Percentiles rank a stretch among this genome's conserved stretches.
phyloP scores from a whole-genome alignment of 1,284 basidiomycete genomes.

The Tilletia caries region DNA sequence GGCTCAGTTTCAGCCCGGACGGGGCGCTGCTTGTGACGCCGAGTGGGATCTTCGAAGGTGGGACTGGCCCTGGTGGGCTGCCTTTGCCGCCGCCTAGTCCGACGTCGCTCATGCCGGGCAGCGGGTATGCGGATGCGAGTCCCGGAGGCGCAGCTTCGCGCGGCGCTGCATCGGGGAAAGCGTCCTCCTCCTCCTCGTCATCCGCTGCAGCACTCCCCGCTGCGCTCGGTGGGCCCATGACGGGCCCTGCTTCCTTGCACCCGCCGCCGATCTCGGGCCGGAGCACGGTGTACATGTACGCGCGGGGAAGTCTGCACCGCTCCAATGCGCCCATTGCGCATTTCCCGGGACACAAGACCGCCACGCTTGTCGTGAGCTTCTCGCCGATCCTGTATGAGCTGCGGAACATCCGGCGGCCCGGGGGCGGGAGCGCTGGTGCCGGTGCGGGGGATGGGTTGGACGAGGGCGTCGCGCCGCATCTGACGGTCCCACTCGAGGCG shows the following conservation, averaged over 20 bases:
- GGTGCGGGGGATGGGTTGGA: background rate
- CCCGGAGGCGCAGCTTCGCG: too few relatives aligned
- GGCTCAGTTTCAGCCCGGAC: constrained; percentile 89
- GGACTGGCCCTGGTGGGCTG: background rate
- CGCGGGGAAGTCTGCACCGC: constrained; percentile 73
- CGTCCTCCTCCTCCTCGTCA: background rate
- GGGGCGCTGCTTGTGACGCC: constrained; percentile 89
- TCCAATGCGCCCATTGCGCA: constrained; percentile 80
- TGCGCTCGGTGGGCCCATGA: background rate
- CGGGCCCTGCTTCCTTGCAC: constrained; percentile 38
- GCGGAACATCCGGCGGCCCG: constrained; percentile 54
- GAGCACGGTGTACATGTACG: constrained; percentile 87
- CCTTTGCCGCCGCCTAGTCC: constrained; percentile 46
- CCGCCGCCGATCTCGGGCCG: constrained; percentile 51
- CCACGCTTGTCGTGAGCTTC: constrained; percentile 87
- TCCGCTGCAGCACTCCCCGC: background rate
- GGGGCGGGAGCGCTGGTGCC: background rate
- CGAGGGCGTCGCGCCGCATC: constrained; percentile 34
- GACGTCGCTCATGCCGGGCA: background rate
- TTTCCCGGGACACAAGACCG: constrained; percentile 91
- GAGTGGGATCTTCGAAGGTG: constrained; percentile 74
- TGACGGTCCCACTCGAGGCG: constrained; percentile 65
- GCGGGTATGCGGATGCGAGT: background rate
- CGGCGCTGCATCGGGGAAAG: background rate
- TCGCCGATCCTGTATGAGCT: constrained; percentile 89